These are phyloP conservation scores for Malus hybrid DNA, from an alignment of 331 rosid genomes.

Conservation along the genomic window DNA sequence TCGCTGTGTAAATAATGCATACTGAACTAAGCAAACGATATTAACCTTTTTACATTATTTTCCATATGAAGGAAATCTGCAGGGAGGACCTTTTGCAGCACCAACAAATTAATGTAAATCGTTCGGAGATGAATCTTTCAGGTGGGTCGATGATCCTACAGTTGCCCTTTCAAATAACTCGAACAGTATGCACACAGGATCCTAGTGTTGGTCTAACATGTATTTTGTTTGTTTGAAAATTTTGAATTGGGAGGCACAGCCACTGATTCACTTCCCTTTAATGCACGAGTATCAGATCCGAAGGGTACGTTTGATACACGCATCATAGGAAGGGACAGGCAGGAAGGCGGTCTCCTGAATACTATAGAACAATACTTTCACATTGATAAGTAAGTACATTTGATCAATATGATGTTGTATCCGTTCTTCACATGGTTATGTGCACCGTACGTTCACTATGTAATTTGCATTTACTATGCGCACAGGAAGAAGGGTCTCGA, in stretches of 20 bases:
- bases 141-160: slow-evolving; percentile 33
- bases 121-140: slow-evolving; percentile 30
- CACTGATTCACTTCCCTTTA: slow-evolving; percentile 25
- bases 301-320: slow-evolving; percentile 27
- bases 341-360: slow-evolving; percentile 20
- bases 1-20: neutral
- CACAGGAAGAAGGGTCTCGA: slow-evolving; percentile 19
- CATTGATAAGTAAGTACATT: slow-evolving; percentile 27
- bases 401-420: neutral
- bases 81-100: slow-evolving; percentile 37
- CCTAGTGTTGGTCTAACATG: neutral
- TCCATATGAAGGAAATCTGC: slow-evolving; percentile 28
- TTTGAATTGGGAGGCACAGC: slow-evolving; percentile 21
- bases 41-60: slow-evolving; percentile 8
- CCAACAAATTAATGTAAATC: slow-evolving; percentile 31
- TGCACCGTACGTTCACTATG: neutral
- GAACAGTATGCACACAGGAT: neutral
- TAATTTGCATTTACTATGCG: slow-evolving; percentile 10
- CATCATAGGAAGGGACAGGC: slow-evolving; percentile 27
- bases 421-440: neutral
- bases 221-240: slow-evolving; percentile 6
- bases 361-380: slow-evolving; percentile 31
- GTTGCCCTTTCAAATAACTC: neutral
- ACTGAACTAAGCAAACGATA: neutral
- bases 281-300: slow-evolving; percentile 25